phyloP scores from a whole-genome alignment of 2,329 filamentous ascomycete genomes.

The Fusarium staphyleae region DNA sequence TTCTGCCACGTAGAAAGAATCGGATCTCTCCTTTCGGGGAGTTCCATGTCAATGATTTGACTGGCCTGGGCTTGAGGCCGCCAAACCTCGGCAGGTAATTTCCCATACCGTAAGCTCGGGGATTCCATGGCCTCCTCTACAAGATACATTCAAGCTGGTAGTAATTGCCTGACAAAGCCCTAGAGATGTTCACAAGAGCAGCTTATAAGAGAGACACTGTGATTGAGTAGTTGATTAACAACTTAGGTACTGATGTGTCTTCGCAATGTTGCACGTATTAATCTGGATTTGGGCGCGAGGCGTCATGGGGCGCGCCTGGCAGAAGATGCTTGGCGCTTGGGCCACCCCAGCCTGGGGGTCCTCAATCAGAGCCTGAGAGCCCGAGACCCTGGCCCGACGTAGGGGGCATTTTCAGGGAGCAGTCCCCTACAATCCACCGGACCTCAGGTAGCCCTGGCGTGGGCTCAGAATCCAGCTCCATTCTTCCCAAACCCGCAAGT shows the following conservation, averaged over 20 bases:
- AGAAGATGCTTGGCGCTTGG: slow-evolving; percentile 16
- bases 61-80: slow-evolving; percentile 1
- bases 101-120: slow-evolving; percentile 3
- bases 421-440: slow-evolving; percentile 15
- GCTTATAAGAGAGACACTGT: no score
- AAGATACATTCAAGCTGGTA: no score
- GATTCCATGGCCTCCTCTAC: not conserved
- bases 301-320: slow-evolving; percentile 17
- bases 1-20: not conserved
- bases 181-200: no score
- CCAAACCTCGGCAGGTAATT: slow-evolving; percentile 24
- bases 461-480: slow-evolving; percentile 8
- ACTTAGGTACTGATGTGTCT: not conserved
- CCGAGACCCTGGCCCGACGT: not conserved
- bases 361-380: no score
- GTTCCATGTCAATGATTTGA: not conserved
- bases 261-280: slow-evolving; percentile 11
- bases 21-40: slow-evolving; percentile 7
- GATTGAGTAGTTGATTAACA: no score
- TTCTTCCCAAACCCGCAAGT: slow-evolving; percentile 24
- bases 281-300: slow-evolving; percentile 12
- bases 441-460: no score
- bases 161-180: no score
- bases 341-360: not conserved
- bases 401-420: slow-evolving; percentile 16